Evolutionary conservation across 2,329 filamentous ascomycete species (phyloP).

Genomic region (Diplodia sapinea): DNA sequence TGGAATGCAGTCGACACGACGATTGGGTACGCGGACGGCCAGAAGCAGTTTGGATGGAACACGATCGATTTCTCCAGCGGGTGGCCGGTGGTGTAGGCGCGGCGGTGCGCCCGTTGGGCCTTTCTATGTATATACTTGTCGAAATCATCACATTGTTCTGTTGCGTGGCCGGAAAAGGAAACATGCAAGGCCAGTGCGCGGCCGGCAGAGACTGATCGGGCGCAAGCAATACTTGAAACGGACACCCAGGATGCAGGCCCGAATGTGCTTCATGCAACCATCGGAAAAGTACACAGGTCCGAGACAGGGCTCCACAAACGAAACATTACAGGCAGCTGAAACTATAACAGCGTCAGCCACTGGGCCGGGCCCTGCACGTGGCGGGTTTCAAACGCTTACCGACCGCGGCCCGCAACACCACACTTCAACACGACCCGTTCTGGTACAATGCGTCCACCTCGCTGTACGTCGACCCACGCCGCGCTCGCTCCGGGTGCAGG

Average conservation of each 20-base stretch:
- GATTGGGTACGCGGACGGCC: conserved; percentile 58
- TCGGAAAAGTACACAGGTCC: neutral
- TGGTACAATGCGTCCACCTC: conserved; percentile 31
- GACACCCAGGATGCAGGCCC: neutral
- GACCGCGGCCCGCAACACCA: neutral
- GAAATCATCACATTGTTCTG: neutral
- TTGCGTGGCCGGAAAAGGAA: too few species aligned
- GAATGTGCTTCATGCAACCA: neutral
- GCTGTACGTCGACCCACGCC: conserved; percentile 24
- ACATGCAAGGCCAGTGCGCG: too few species aligned
- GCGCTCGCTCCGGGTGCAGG: conserved; percentile 24
- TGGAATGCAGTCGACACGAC: conserved; percentile 53
- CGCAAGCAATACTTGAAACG: neutral
- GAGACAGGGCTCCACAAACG: neutral
- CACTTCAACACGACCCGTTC: conserved; percentile 21
- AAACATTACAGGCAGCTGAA: conserved; percentile 8
- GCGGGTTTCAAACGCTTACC: conserved; percentile 4
- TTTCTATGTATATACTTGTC: conserved; percentile 16
- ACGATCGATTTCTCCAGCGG: conserved; percentile 56
- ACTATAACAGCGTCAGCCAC: conserved; percentile 18
- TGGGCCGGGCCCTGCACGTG: neutral
- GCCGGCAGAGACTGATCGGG: too few species aligned
- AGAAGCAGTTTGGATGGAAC: conserved; percentile 61
- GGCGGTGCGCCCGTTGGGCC: neutral
- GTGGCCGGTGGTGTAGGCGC: conserved; percentile 53